Percentiles rank a stretch among this genome's conserved stretches.
phyloP scores from a whole-genome alignment of 495 filamentous ascomycete species.

The Xylaria flabelliformis region DNA sequence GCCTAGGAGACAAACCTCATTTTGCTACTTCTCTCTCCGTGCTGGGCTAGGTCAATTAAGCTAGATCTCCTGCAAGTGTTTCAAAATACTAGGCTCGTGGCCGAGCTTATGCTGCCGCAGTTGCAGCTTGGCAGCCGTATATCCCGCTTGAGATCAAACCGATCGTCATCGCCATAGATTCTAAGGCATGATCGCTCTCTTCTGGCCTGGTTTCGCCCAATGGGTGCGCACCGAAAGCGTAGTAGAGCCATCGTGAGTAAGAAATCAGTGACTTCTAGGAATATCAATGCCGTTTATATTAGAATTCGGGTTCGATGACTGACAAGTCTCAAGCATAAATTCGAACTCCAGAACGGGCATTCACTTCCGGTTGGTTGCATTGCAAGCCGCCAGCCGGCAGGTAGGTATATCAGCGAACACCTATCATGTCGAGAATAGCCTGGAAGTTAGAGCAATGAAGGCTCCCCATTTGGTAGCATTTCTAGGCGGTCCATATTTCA shows the following conservation, averaged over 20 bases:
- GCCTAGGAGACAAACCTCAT: not conserved
- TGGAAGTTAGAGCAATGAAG: not conserved
- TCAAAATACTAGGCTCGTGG: slow-evolving; percentile 4
- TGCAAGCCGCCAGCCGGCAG: not conserved
- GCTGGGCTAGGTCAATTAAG: not conserved
- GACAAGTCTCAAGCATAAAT: not conserved
- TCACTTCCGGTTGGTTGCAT: not conserved
- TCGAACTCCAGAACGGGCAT: not conserved
- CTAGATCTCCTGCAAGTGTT: not conserved
- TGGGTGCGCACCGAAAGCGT: not conserved
- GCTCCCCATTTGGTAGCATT: not conserved
- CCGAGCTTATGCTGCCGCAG: not conserved
- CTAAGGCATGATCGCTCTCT: not conserved
- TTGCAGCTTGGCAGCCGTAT: slow-evolving; percentile 21
- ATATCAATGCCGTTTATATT: not conserved
- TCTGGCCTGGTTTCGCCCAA: slow-evolving; percentile 6
- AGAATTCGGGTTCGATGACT: not conserved
- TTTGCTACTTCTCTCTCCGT: not conserved
- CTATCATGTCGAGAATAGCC: not conserved
- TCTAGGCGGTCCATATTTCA: too few species aligned
- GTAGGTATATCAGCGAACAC: not conserved
- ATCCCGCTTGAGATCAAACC: not conserved
- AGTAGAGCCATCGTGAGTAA: not conserved
- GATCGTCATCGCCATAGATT: not conserved
- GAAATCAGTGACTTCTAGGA: not conserved